Evolutionary conservation across 2,329 filamentous ascomycete species (phyloP), one percentile per base, ranked within the genome.

Genomic region (Ophiognomonia clavigignenti-juglandacearum): DNA sequence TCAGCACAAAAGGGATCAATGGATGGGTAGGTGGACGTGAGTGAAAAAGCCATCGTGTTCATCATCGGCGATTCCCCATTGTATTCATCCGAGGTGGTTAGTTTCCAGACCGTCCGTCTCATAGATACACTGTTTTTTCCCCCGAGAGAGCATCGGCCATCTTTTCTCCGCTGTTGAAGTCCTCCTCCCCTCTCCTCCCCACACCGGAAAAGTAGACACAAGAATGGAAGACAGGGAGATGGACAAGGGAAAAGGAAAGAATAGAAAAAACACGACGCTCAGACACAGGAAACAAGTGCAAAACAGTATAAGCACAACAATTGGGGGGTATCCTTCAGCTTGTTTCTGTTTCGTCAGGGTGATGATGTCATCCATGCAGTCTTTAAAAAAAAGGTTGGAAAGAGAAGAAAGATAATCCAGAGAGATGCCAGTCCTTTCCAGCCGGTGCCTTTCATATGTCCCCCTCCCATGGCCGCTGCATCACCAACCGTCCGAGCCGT

Each of bases 261-360:
- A 38, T 24, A 18, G 7, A n/a, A 39, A 32, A 14, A 40, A 50
- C 34, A 24, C 35, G 13, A 35, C 3, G 29, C 35, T 23, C 26
- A 40, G 36, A 11, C 4, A 35, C 6, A 27, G 6, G 36, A 31
- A 29, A 29, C 22, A 46, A 26, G 10, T 22, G 50, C 6, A n/a
- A 32, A 19, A 13, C 32, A 31, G 20, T 14, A 11, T 31, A 38
- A 39, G n/a, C n/a, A n/a, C n/a, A n/a, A 16, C 47, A 41, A 40
- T 37, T 38, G 37, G 32, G 48, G 50, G 50, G 50, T 52, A 52
- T 52, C 50, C 50, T 50, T 50, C 50, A 50, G 46, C 47, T 47
- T 51, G 41, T 46, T 52, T 47, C 43, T 50, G 34, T 27, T 39
- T 45, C 46, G 43, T 39, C 41, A 43, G 35, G 41, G 42, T 44